A percentile compares a stretch with the other conserved stretches of the same genome.
Conservation (phyloP, 148 eudicot species). For the Heliamphora exappendiculata region DNA sequence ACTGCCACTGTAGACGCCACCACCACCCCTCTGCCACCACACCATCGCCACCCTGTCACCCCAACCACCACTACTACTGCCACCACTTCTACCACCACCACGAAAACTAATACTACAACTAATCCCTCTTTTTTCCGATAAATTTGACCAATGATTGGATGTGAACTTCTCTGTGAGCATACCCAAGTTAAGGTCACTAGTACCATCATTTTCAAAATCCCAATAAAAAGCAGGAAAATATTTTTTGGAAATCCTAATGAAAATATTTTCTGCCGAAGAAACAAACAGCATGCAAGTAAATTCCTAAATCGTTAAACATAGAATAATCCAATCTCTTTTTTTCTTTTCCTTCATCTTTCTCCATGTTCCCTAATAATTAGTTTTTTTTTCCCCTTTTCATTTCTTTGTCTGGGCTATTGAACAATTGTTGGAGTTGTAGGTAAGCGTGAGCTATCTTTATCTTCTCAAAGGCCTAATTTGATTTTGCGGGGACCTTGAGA, state of each 20-base stretch:
- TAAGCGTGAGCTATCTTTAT: neutral
- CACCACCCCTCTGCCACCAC: too few species aligned
- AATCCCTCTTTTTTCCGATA: neutral
- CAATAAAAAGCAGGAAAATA: neutral
- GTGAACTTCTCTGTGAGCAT: too few species aligned
- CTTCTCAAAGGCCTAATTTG: constrained; percentile 3
- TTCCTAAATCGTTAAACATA: neutral
- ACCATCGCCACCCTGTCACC: too few species aligned
- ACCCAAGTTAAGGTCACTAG: neutral
- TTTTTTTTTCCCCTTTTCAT: neutral
- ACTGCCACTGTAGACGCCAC: too few species aligned
- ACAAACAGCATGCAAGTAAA: neutral
- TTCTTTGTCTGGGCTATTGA: neutral
- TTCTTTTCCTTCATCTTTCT: neutral
- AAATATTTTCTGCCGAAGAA: too few species aligned
- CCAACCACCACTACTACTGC: too few species aligned
- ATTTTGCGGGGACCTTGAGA: neutral
- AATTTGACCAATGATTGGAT: too few species aligned
- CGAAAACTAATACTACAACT: too few species aligned
- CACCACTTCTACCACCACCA: too few species aligned
- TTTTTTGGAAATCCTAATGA: neutral
- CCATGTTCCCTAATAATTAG: neutral
- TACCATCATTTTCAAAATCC: neutral
- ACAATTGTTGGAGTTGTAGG: neutral
- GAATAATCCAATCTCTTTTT: neutral